phyloP scores from a whole-genome alignment of 768 basidiomycete species.

The Termitomyces sp. region DNA sequence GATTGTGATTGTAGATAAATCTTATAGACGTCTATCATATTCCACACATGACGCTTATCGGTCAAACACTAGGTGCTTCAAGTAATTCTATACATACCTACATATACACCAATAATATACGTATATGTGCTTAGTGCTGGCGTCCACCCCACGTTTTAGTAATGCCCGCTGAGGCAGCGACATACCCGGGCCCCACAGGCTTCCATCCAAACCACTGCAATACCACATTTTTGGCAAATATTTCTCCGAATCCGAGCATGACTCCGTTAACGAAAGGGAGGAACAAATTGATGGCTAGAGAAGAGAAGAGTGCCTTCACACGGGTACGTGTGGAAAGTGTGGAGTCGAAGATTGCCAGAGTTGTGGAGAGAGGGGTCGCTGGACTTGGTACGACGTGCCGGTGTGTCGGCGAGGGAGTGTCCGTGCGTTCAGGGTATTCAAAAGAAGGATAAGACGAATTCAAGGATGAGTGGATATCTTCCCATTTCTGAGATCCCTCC shows the following conservation, averaged over 20 bases:
- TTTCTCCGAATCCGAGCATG: conserved; percentile 95
- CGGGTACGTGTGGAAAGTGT: conserved; percentile 65
- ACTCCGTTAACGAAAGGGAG: conserved; percentile 92
- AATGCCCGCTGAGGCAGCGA: conserved; percentile 33
- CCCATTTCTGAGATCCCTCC: conserved; percentile 64
- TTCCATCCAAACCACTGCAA: conserved; percentile 51
- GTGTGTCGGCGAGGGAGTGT: conserved; percentile 39
- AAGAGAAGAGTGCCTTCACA: conserved; percentile 61
- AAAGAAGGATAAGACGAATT: conserved; percentile 77
- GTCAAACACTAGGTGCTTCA: not conserved
- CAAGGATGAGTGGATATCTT: conserved; percentile 57
- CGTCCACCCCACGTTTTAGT: conserved; percentile 20
- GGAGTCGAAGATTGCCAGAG: conserved; percentile 67
- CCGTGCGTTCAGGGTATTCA: conserved; percentile 62
- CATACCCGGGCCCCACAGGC: conserved; percentile 26
- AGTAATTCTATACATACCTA: not conserved
- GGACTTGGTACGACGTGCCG: conserved; percentile 19
- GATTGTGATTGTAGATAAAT: conserved; percentile 37
- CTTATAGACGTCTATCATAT: conserved; percentile 1
- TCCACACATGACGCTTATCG: not conserved
- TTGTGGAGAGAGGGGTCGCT: conserved; percentile 41
- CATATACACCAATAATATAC: not conserved
- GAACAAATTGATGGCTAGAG: conserved; percentile 77
- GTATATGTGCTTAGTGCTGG: conserved; percentile 3
- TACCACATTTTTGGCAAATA: conserved; percentile 80